Conservation (phyloP, 2,329 filamentous ascomycete genomes). For the Fusarium sp. region DNA sequence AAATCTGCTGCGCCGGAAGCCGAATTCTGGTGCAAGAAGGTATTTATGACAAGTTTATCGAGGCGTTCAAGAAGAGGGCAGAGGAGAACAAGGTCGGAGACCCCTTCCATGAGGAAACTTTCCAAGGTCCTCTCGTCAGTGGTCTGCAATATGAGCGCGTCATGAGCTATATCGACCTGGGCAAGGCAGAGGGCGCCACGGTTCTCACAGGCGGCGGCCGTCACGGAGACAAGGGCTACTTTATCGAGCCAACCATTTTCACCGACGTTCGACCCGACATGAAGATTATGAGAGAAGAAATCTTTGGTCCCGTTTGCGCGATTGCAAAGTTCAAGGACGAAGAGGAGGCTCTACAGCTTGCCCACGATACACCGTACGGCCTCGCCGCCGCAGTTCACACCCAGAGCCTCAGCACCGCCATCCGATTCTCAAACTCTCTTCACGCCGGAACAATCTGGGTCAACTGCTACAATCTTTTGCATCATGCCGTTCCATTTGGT, state of each 20-base stretch:
- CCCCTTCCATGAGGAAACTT: conserved; percentile 78
- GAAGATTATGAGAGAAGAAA: conserved; percentile 93
- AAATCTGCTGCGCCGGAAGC: conserved; percentile 77
- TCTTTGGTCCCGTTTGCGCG: conserved; percentile 86
- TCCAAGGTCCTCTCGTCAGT: conserved; percentile 88
- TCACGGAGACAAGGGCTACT: conserved; percentile 81
- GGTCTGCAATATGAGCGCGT: conserved; percentile 87
- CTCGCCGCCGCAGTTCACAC: conserved; percentile 86
- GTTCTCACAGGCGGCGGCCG: conserved; percentile 63
- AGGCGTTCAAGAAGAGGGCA: conserved; percentile 79
- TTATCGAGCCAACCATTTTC: conserved; percentile 92
- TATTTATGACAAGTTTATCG: conserved; percentile 87
- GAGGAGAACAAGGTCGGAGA: conserved; percentile 79
- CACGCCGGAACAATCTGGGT: conserved; percentile 73
- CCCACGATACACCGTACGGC: conserved; percentile 80
- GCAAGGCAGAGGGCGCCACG: conserved; percentile 65
- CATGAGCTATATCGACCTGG: conserved; percentile 79
- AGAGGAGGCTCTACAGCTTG: conserved; percentile 76
- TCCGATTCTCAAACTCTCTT: conserved; percentile 77
- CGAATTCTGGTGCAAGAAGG: conserved; percentile 85
- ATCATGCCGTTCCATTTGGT: conserved; percentile 71
- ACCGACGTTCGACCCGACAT: conserved; percentile 79
- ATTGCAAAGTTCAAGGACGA: conserved; percentile 86
- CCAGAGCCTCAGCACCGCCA: conserved; percentile 79
- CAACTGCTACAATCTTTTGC: conserved; percentile 72